phyloP scores from a whole-genome alignment of 768 basidiomycete species.

The Roridomyces roridus region DNA sequence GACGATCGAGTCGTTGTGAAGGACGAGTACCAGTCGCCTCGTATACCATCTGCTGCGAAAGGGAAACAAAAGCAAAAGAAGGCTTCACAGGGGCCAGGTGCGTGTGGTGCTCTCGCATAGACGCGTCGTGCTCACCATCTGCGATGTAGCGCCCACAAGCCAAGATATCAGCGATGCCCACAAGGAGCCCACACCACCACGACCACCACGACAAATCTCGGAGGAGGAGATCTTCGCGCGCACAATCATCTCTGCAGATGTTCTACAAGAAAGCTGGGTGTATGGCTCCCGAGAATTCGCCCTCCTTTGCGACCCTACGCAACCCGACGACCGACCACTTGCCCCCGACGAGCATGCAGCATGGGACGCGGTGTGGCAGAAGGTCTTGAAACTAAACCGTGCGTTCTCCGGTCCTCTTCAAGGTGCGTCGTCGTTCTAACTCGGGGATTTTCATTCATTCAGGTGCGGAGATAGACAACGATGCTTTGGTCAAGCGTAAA shows the following conservation, averaged over 20 bases:
- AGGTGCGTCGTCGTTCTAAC: conserved; percentile 1
- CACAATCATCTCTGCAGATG: background rate
- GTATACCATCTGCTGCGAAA: too few species aligned
- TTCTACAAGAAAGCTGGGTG: background rate
- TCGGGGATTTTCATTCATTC: too few species aligned
- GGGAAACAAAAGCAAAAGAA: too few species aligned
- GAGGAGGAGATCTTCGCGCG: background rate
- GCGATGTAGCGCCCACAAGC: too few species aligned
- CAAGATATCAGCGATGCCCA: too few species aligned
- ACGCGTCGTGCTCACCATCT: too few species aligned
- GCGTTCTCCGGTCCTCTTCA: conserved; percentile 8
- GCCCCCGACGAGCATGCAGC: background rate
- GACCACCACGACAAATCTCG: too few species aligned
- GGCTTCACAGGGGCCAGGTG: too few species aligned
- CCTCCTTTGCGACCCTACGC: background rate
- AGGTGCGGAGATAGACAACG: background rate
- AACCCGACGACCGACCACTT: background rate
- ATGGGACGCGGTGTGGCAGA: conserved; percentile 5
- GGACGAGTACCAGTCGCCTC: background rate
- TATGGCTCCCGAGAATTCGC: background rate
- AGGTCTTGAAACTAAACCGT: conserved; percentile 8
- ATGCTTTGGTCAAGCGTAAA: background rate
- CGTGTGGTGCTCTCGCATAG: too few species aligned
- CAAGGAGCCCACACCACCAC: too few species aligned
- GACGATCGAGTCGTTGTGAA: background rate